phyloP scores from a whole-genome alignment of 805 yeast species.

The Candida yuanshanica region DNA sequence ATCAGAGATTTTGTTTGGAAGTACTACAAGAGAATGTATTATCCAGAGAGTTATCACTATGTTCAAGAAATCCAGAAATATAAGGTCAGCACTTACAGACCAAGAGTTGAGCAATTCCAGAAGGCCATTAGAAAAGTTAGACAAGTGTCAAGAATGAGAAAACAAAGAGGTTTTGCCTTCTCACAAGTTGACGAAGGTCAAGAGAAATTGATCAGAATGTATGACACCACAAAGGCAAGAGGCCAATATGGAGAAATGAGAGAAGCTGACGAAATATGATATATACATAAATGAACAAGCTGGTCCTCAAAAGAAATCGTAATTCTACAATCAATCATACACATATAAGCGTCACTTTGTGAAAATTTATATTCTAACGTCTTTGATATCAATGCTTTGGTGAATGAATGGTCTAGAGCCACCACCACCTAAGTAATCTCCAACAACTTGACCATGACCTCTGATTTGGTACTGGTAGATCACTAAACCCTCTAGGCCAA shows the following conservation, averaged over 20 bases:
- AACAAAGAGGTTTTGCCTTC: conserved; percentile 97
- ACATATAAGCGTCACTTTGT: too few species aligned
- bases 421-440: conserved; percentile 91
- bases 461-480: conserved; percentile 90
- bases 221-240: conserved; percentile 85
- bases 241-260: conserved; percentile 65
- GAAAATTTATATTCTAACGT: conserved; percentile 2
- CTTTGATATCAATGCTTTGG: conserved; percentile 42
- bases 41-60: conserved; percentile 88
- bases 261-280: conserved; percentile 30
- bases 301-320: conserved; percentile 27
- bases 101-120: conserved; percentile 96
- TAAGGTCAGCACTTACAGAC: conserved; percentile 88
- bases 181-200: conserved; percentile 95
- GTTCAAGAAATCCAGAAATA: conserved; percentile 96
- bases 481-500: conserved; percentile 94
- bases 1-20: conserved; percentile 91
- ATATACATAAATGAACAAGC: conserved; percentile 1
- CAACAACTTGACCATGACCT: conserved; percentile 91
- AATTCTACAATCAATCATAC: neutral
- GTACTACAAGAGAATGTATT: conserved; percentile 85
- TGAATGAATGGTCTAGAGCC: conserved; percentile 78
- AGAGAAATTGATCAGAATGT: conserved; percentile 84
- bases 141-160: conserved; percentile 96
- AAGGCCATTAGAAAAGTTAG: conserved; percentile 95